phyloP scores from a whole-genome alignment of 2,329 filamentous ascomycete genomes.

The Coleophoma cylindrospora region DNA sequence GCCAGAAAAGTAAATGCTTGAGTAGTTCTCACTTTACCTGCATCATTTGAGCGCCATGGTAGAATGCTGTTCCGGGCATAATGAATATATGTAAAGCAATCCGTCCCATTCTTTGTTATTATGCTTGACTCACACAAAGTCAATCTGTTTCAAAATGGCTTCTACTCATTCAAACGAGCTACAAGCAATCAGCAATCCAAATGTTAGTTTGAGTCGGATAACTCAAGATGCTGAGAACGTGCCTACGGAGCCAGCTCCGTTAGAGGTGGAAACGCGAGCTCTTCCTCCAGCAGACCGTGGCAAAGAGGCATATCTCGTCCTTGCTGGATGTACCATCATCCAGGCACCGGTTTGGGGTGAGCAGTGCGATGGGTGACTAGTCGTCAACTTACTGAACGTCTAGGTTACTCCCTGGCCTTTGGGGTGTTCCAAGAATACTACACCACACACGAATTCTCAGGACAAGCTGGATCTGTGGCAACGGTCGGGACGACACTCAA shows the following conservation, averaged over 20 bases:
- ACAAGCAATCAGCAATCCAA: background rate
- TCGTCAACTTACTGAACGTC: background rate
- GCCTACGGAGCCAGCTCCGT: too few species aligned
- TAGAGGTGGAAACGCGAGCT: constrained; percentile 9
- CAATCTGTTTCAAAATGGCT: background rate
- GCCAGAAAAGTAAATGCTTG: background rate
- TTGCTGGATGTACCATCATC: constrained; percentile 44
- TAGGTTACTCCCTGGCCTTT: constrained; percentile 62
- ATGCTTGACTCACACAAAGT: too few species aligned
- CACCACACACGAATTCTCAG: constrained; percentile 23
- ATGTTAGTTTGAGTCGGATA: background rate
- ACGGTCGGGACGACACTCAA: constrained; percentile 19
- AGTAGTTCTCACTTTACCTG: background rate
- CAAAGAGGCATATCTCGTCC: constrained; percentile 37
- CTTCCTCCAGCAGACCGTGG: constrained; percentile 31
- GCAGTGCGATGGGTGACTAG: constrained; percentile 3
- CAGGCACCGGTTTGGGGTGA: constrained; percentile 50
- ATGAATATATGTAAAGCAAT: background rate
- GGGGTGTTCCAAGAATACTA: constrained; percentile 70
- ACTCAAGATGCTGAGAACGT: background rate
- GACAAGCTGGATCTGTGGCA: constrained; percentile 6
- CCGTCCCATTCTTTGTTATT: background rate
- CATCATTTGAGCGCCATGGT: too few species aligned
- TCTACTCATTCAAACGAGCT: background rate
- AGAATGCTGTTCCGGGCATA: background rate